phyloP scores from a whole-genome alignment of 108 stramenopile genomes.

The Discostella pseudostelligera region DNA sequence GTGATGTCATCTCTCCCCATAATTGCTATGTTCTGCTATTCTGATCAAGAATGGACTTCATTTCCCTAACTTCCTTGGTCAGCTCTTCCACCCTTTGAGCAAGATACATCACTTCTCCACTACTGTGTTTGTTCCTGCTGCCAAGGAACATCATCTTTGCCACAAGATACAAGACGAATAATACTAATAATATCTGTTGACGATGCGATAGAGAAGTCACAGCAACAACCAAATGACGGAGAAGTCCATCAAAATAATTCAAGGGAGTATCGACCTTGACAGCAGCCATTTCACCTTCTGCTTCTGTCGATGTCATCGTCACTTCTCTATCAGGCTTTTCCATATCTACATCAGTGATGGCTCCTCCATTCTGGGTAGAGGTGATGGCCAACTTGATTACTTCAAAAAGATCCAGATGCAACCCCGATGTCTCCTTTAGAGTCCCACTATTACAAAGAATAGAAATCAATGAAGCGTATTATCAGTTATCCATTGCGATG shows the following conservation, averaged over 20 bases:
- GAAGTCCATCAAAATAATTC: not conserved
- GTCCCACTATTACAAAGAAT: constrained; percentile 40
- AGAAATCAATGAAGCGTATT: not conserved
- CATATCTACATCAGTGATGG: constrained; percentile 7
- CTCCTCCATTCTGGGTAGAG: constrained; percentile 6
- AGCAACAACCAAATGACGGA: constrained; percentile 4
- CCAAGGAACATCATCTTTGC: constrained; percentile 5
- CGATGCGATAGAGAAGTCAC: constrained; percentile 4
- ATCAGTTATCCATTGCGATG: not conserved
- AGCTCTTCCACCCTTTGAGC: constrained; percentile 23
- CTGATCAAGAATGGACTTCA: constrained; percentile 28
- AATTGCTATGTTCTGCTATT: too few relatives aligned
- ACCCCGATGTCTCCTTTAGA: constrained; percentile 60
- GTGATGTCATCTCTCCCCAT: too few relatives aligned
- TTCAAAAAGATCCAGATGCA: constrained; percentile 70
- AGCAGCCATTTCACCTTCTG: not conserved
- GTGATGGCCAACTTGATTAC: constrained; percentile 45
- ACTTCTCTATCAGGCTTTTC: constrained; percentile 7
- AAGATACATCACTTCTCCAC: constrained; percentile 7
- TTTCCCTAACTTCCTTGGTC: constrained; percentile 17
- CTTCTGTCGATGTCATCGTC: constrained; percentile 1
- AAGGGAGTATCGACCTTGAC: not conserved
- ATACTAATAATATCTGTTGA: constrained; percentile 1
- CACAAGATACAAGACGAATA: constrained; percentile 12
- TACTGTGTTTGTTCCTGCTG: not conserved